phyloP scores from a whole-genome alignment of 148 eudicot species.

The Polygonum aviculare region DNA sequence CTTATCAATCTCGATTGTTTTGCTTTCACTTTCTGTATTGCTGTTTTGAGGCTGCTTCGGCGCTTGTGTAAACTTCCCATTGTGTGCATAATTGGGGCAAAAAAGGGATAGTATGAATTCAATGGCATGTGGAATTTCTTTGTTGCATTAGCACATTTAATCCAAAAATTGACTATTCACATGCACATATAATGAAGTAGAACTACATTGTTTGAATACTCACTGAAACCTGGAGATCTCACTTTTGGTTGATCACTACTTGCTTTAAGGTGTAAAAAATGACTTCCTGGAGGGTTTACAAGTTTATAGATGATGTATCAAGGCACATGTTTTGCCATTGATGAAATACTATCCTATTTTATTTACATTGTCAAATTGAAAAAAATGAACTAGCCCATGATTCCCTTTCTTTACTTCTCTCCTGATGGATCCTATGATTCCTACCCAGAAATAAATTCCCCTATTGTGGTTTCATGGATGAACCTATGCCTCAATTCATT shows the following conservation, averaged over 20 bases:
- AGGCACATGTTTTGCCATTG: not conserved
- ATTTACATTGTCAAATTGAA: not conserved
- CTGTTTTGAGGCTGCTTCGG: not conserved
- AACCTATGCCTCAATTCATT: not conserved
- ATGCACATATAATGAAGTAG: not conserved
- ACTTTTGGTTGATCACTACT: not conserved
- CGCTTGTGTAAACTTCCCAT: not conserved
- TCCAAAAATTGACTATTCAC: not conserved
- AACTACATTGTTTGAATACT: not conserved
- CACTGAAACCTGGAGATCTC: not conserved
- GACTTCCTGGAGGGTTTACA: too few species aligned
- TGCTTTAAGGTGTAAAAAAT: not conserved
- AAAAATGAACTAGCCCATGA: not conserved
- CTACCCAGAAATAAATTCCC: not conserved
- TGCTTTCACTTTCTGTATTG: not conserved
- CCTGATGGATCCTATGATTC: not conserved
- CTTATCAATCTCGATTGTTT: not conserved
- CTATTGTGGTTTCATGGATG: not conserved
- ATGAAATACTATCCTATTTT: not conserved
- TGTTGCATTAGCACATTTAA: not conserved
- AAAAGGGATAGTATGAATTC: not conserved
- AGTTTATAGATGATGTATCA: not conserved
- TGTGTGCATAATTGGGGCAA: constrained; percentile 2
- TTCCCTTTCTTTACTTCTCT: not conserved
- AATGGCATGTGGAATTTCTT: not conserved